phyloP scores from a whole-genome alignment of 345 rosid species.

The Citrus australasica region DNA sequence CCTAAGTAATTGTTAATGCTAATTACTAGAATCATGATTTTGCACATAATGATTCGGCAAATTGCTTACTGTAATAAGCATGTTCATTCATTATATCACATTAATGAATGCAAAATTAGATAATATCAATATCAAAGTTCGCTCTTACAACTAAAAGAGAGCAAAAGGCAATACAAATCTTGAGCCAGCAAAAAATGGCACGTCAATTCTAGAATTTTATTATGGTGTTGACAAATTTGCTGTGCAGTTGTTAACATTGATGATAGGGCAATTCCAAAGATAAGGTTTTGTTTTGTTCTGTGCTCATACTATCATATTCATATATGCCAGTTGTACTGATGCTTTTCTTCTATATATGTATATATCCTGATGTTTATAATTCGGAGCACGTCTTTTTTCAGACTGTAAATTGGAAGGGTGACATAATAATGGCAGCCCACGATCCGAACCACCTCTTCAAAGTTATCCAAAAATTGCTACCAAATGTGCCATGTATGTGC shows the following conservation, averaged over 20 bases:
- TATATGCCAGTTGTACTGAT: background rate
- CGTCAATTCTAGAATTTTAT: slow-evolving; percentile 1
- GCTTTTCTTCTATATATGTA: background rate
- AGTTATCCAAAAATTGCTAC: background rate
- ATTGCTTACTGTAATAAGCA: background rate
- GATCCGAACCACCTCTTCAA: slow-evolving; percentile 6
- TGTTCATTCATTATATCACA: background rate
- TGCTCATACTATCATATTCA: background rate
- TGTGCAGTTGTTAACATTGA: slow-evolving; percentile 4
- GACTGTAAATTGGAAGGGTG: slow-evolving; percentile 10
- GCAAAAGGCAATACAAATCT: background rate
- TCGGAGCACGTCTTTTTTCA: slow-evolving; percentile 11
- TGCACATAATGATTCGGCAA: too few species aligned
- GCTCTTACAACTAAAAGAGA: background rate
- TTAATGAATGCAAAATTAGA: background rate
- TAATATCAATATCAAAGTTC: background rate
- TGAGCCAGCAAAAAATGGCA: background rate
- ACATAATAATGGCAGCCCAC: slow-evolving; percentile 35
- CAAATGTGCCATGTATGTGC: background rate
- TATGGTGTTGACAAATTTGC: slow-evolving; percentile 2
- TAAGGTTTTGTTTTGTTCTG: background rate
- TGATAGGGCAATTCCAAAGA: background rate
- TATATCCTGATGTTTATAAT: slow-evolving; percentile 3
- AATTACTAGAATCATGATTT: too few species aligned
- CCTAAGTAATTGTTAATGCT: too few species aligned